Evolutionary conservation across 148 eudicot species (phyloP).

Genomic region (Rhododendron henanense): DNA sequence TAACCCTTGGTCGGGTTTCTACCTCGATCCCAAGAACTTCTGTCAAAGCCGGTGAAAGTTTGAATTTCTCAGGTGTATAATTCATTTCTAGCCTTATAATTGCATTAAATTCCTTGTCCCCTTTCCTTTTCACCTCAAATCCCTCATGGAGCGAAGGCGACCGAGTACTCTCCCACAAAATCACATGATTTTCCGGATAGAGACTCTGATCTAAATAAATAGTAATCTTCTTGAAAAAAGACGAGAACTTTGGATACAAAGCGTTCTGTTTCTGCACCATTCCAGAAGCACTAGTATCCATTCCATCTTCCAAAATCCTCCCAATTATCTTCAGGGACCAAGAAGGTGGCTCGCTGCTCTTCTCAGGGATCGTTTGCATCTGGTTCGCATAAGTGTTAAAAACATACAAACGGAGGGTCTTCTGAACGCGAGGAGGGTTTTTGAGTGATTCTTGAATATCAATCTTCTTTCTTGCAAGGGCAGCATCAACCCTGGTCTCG

Average conservation of each 20-base stretch:
- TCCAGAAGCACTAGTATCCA: slow-evolving; percentile 27
- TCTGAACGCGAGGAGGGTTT: slow-evolving; percentile 56
- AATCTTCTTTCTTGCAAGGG: slow-evolving; percentile 60
- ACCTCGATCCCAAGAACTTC: slow-evolving; percentile 82
- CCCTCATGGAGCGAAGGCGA: slow-evolving; percentile 77
- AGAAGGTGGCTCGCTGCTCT: slow-evolving; percentile 54
- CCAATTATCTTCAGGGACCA: slow-evolving; percentile 91
- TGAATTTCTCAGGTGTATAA: slow-evolving; percentile 69
- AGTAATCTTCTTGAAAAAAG: slow-evolving; percentile 79
- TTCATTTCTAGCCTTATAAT: slow-evolving; percentile 85
- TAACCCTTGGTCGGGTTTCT: slow-evolving; percentile 72
- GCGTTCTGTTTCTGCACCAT: slow-evolving; percentile 16
- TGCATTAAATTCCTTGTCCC: slow-evolving; percentile 87
- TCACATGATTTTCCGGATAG: slow-evolving; percentile 78
- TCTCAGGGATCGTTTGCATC: slow-evolving; percentile 25
- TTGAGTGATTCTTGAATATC: slow-evolving; percentile 61
- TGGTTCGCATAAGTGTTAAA: slow-evolving; percentile 83
- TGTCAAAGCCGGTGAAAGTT: slow-evolving; percentile 60
- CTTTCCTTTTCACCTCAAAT: slow-evolving; percentile 90
- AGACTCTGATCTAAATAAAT: slow-evolving; percentile 77
- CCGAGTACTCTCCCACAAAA: slow-evolving; percentile 79
- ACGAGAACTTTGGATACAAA: slow-evolving; percentile 69
- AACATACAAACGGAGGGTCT: slow-evolving; percentile 66
- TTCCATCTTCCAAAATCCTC: slow-evolving; percentile 62
- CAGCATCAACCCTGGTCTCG: slow-evolving; percentile 76